A percentile compares a stretch with the other conserved stretches of the same genome.
phyloP scores from a whole-genome alignment of 768 basidiomycete species.

The Kwoniella shandongensis region DNA sequence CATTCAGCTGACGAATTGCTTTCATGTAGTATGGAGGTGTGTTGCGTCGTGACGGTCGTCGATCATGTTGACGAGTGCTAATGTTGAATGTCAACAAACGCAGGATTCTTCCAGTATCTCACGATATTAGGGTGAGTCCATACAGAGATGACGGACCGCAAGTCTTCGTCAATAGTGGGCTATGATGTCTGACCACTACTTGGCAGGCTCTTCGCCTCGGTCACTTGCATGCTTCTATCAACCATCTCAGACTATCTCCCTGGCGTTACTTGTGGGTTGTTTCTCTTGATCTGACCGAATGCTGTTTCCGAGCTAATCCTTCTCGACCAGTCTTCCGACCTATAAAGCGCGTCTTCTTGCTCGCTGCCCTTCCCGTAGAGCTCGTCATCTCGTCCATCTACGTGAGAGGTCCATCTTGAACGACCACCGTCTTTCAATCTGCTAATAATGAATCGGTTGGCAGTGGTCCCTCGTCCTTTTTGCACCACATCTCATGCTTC shows the following conservation, averaged over 20 bases:
- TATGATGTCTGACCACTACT: neutral
- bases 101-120: constrained; percentile 68
- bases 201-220: constrained; percentile 54
- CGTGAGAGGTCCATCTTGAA: constrained; percentile 29
- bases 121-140: constrained; percentile 71
- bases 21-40: constrained; percentile 50
- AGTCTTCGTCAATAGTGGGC: no score
- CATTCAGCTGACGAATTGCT: no score
- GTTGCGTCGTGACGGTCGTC: no score
- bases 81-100: no score
- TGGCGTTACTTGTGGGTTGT: constrained; percentile 21
- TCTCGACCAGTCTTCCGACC: constrained; percentile 53
- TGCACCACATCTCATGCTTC: constrained; percentile 64
- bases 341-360: constrained; percentile 63
- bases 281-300: constrained; percentile 7
- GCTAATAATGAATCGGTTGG: no score
- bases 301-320: neutral
- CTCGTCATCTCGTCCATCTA: constrained; percentile 64
- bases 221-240: constrained; percentile 56
- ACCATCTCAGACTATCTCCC: constrained; percentile 57
- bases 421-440: no score
- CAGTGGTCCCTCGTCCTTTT: constrained; percentile 64
- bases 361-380: constrained; percentile 67
- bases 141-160: no score
- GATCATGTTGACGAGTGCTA: no score